These are phyloP conservation scores for Colletotrichum australisinense DNA, from an alignment of 2,329 filamentous ascomycete genomes.

Conservation along the genomic window DNA sequence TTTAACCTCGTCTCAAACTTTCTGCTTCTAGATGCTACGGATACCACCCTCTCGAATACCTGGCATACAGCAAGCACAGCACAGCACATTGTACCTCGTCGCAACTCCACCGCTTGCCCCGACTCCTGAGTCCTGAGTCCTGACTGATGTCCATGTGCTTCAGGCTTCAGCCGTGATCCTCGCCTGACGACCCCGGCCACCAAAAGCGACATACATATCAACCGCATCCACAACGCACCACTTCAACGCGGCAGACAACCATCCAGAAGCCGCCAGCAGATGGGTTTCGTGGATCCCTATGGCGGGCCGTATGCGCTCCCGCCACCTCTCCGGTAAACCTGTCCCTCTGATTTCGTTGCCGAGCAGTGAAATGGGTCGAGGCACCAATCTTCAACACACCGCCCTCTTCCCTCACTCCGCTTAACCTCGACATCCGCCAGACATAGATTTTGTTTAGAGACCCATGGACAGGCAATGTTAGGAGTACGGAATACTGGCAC, in stretches of 20 bases:
- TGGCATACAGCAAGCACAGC: neutral
- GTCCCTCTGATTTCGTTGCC: neutral
- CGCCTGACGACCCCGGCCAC: constrained; percentile 23
- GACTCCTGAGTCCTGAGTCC: neutral
- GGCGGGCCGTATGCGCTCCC: constrained; percentile 24
- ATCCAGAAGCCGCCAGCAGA: constrained; percentile 15
- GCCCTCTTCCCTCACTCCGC: constrained; percentile 8
- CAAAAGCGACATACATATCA: constrained; percentile 18
- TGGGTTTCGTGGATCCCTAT: constrained; percentile 11
- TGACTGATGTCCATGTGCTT: constrained; percentile 11
- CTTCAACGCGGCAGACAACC: neutral
- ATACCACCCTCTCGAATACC: neutral
- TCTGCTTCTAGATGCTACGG: neutral
- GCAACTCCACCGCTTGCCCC: neutral
- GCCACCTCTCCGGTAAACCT: constrained; percentile 20
- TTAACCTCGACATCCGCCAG: neutral
- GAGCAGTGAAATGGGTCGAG: neutral
- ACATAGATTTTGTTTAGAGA: neutral
- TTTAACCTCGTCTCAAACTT: neutral
- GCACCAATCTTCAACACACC: constrained; percentile 23
- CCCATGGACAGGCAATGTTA: neutral
- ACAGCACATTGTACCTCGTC: constrained; percentile 4
- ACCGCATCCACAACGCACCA: constrained; percentile 13
- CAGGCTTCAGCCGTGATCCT: constrained; percentile 10
- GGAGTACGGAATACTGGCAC: neutral